These are phyloP conservation scores for Neospora caninum DNA, from an alignment of 169 alveolate species.

Conservation along the genomic window DNA sequence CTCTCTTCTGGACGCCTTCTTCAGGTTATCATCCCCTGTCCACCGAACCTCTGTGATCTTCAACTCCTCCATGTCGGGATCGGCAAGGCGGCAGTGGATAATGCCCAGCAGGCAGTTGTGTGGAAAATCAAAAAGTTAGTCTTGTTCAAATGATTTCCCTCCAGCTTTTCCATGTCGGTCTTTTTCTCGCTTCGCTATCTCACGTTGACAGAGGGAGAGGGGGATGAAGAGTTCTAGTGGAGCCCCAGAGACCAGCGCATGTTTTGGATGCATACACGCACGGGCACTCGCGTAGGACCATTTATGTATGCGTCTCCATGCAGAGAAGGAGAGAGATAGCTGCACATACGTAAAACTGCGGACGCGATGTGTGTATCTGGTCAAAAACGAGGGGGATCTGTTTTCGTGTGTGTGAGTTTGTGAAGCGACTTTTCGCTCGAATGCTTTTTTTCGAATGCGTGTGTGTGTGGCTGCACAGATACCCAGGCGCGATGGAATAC, in stretches of 20 bases:
- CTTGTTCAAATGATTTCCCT: too few species aligned
- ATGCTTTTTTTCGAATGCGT: not conserved
- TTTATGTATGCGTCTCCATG: too few species aligned
- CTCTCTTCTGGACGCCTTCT: not conserved
- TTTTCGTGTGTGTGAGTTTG: too few species aligned
- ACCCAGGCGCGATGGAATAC: conserved; percentile 50
- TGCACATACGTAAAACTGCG: too few species aligned
- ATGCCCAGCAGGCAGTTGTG: conserved; percentile 49
- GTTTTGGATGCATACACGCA: too few species aligned
- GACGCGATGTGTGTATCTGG: too few species aligned
- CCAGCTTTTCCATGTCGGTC: not conserved
- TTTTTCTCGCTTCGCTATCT: not conserved
- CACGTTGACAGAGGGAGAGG: not conserved
- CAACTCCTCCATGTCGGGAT: conserved; percentile 6
- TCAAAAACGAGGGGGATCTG: too few species aligned
- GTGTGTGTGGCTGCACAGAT: conserved; percentile 16
- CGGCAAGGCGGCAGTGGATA: conserved; percentile 46
- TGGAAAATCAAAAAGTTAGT: conserved; percentile 50
- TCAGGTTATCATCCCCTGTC: conserved; percentile 56
- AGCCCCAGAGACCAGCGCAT: too few species aligned
- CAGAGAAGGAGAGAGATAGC: too few species aligned
- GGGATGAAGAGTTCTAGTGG: not conserved
- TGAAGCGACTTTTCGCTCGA: too few species aligned
- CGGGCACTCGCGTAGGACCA: too few species aligned
- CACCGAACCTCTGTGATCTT: conserved; percentile 42